Evolutionary conservation across 2,329 filamentous ascomycete genomes (phyloP).

Genomic region (Xylariaceae sp.): DNA sequence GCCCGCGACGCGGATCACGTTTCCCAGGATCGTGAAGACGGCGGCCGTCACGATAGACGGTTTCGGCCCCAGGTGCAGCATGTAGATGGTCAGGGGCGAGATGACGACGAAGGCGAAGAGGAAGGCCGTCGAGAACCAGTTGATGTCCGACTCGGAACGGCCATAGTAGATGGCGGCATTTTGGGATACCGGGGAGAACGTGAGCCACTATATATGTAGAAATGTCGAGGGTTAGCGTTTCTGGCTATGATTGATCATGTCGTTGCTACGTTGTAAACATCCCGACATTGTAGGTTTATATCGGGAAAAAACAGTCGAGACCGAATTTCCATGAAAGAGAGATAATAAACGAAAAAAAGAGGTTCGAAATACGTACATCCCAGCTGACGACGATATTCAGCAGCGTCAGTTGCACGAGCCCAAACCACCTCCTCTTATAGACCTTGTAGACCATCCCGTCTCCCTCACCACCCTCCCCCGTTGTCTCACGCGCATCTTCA

Average conservation of each 20-base stretch:
- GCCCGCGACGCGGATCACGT: conserved; percentile 89
- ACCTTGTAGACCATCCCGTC: conserved; percentile 36
- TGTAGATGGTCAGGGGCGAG: conserved; percentile 76
- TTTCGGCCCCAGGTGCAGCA: conserved; percentile 81
- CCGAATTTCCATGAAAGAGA: not conserved
- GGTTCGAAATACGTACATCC: conserved; percentile 79
- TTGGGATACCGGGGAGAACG: conserved; percentile 82
- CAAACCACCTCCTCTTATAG: conserved; percentile 91
- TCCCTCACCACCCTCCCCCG: conserved; percentile 26
- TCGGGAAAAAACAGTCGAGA: too few relatives aligned
- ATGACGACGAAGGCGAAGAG: conserved; percentile 81
- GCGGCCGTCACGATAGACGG: conserved; percentile 77
- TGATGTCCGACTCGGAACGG: conserved; percentile 78
- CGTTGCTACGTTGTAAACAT: too few relatives aligned
- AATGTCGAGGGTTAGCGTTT: conserved; percentile 5
- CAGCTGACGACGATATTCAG: conserved; percentile 94
- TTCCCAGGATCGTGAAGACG: conserved; percentile 77
- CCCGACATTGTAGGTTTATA: too few relatives aligned
- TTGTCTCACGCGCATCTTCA: conserved; percentile 22
- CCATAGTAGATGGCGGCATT: conserved; percentile 77
- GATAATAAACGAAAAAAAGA: not conserved
- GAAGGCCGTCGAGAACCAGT: conserved; percentile 91
- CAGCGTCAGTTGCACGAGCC: conserved; percentile 80
- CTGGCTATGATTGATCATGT: not conserved
- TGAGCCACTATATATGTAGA: conserved; percentile 73